Base-by-base conservation (phyloP, 2,329 filamentous ascomycete species). In the Neoscytalidium dimidiatum region DNA sequence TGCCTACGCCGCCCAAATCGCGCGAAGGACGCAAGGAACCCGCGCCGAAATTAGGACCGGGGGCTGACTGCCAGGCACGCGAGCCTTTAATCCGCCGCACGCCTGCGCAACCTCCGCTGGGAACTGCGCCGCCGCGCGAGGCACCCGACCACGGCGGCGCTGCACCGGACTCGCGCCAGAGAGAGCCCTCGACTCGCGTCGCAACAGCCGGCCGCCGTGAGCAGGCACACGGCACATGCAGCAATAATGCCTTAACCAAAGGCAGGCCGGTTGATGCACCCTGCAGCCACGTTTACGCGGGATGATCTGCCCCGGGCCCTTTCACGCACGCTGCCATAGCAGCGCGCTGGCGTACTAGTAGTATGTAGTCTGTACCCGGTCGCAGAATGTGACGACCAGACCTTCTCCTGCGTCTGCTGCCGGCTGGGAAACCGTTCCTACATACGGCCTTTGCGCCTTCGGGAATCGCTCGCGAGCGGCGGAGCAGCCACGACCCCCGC, bases 261-360 rank as follows among this genome's bases (percentile, higher is more conserved):
- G 38, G 17, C 13, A 46, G 61, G 41, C 61, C 61, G 51, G 61
- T 38, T 53, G 35, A 63, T 33, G 61, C 61, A 23, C 61, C 49
- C 49, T 64, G 61, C 61, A 64, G 61, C 61, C 61, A 64, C 61
- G 61, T 35, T 46, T 29, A 4, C 29, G 60, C 33, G 53, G 53
- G 17, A 53, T 43, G 49, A 56, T 64, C 61, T 64, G 48, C 61
- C 21, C 35, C 49, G 43, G 19, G 61, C 35, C 49, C 26, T 31
- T 5, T 13, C 26, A 23, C 7, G 56, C 56, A 33, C 49, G 49
- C 49, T 19, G 38, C 35, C 52, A 28, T 35, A n/a, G 11, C 52
- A 56, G 31, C 51, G 23, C 29, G 52, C 33, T 19, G n/a, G n/a
- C n/a, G n/a, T n/a, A n/a, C n/a, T n/a, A n/a, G n/a, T n/a, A n/a